Evolutionary conservation across 2,329 filamentous ascomycete species (phyloP).

Genomic region (Fusarium veterinarium): DNA sequence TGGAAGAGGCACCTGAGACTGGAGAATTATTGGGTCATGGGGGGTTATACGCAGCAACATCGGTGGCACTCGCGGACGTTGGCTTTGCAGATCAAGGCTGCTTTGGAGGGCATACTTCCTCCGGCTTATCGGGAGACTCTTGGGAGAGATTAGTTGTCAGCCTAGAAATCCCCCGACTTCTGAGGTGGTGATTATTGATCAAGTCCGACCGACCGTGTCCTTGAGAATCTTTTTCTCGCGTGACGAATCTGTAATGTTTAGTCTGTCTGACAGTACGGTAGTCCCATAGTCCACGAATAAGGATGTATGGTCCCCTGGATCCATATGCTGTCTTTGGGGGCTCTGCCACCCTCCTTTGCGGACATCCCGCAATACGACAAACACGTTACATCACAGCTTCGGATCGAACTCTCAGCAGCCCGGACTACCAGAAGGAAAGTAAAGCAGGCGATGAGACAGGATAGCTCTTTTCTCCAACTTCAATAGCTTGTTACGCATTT

Average conservation of each 20-base stretch:
- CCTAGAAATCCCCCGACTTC: not conserved
- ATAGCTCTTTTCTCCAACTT: rapidly evolving
- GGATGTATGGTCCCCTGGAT: rapidly evolving
- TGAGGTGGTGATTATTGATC: not conserved
- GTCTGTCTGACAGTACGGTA: rapidly evolving
- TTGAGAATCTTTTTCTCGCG: rapidly evolving
- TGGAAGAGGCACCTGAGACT: constrained; percentile 31
- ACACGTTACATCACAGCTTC: too few species aligned
- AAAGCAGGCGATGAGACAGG: rapidly evolving
- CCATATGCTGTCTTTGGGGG: rapidly evolving
- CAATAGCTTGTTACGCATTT: rapidly evolving
- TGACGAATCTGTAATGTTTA: rapidly evolving
- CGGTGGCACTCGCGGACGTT: constrained; percentile 29
- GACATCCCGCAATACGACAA: too few species aligned
- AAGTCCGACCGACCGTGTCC: not conserved
- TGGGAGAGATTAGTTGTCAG: not conserved
- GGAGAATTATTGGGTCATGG: constrained; percentile 34
- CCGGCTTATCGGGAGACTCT: constrained; percentile 19
- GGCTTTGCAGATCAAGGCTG: constrained; percentile 33
- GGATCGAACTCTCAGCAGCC: rapidly evolving
- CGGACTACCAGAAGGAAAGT: rapidly evolving
- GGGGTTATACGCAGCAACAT: constrained; percentile 30
- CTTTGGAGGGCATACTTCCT: constrained; percentile 20
- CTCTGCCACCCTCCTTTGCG: rapidly evolving
- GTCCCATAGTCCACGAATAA: not conserved